Evolutionary conservation across 108 stramenopile genomes (phyloP), one percentile per base, ranked within the genome.

Genomic region (Discostella pseudostelligera): DNA sequence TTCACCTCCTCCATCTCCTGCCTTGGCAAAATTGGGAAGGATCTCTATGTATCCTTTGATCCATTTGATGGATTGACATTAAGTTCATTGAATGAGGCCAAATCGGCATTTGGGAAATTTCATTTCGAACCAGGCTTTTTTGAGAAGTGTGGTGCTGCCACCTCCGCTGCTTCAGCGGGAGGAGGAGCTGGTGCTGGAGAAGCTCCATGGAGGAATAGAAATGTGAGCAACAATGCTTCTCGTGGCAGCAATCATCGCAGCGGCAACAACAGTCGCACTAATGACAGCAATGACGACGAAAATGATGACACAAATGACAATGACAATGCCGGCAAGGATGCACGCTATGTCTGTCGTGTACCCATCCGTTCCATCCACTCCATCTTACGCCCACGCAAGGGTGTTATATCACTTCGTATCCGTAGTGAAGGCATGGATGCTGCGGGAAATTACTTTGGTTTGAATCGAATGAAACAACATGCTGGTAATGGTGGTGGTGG

Each of bases 71-170:
- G 92, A 26, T 66, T 90, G 49, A 72, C 69, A 8, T 48, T 93
- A 16, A 81, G 92, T 24, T 58, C 81, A 0, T 58, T 93, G 43
- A 90, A 90, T 59, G 92, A 93, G 48, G 89, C 87, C 81, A 93
- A 93, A 56, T 80, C 83, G 17, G 87, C 88, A 26, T 93, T 82
- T 70, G 74, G 72, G 19, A 61, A 65, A 39, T 89, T 90, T 61
- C 83, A 82, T 36, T 93, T 80, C 62, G 82, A 87, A 50, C 62
- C 53, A 16, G 56, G 48, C 0, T 65, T 65, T 35, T 72, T 72
- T 42, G 58, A 65, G 8, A 21, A 32, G 28, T 72, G 71, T 26
- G 12, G 36, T 37, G 63, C 5, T 17, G 8, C 1, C 0, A 2
- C 1, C 26, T 19, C 4, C 14, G 26, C 4, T 28, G 51, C 26